Evolutionary conservation across 495 filamentous ascomycete genomes (phyloP), one percentile per base, ranked within the genome.

Genomic region (Xylaria castorea): DNA sequence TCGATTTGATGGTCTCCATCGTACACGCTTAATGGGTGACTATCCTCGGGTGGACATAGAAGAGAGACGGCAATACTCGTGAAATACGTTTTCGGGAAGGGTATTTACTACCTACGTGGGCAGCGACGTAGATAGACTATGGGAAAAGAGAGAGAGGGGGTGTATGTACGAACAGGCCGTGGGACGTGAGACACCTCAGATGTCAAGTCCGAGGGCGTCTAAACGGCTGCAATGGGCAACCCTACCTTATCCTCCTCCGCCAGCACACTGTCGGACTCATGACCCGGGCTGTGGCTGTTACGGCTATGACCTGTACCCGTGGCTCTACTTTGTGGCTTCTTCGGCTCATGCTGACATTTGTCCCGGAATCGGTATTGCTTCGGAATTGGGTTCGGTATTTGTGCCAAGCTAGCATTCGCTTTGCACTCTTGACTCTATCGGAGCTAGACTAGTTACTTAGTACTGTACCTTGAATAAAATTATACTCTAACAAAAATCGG

Each of bases 301-400:
- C 38, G 38, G 38, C 38, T 42, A 8, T 42, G 11, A 8, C 48
- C 9, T 30, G 20, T 61, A 30, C 32, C 11, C 57, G n/a, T 34
- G 58, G 58, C n/a, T n/a, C 18, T n/a, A 32, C 1, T 32, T 38
- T 18, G 40, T 61, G 32, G 32, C 32, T 38, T 38, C 11, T 25
- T 27, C 61, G 61, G 61, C 14, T 46, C 34, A 5, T 40, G 61
- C 38, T 46, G 61, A 44, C 61, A 64, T 40, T 5, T 22, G 61
- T 64, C 44, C 34, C 61, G 61, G 61, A 64, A 42, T 44, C 61
- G 61, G 61, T 64, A 64, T n/a, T 64, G 61, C 38, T 64, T 64
- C 61, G 61, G 61, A 42, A 64, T 64, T 46, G 2, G 36, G 5
- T 38, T 44, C 61, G 61, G 61, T 64, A 64, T 44, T 64, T 5